Conservation (phyloP, 192 early-diverging fungal species). For the Globomyces pollinis-pini region DNA sequence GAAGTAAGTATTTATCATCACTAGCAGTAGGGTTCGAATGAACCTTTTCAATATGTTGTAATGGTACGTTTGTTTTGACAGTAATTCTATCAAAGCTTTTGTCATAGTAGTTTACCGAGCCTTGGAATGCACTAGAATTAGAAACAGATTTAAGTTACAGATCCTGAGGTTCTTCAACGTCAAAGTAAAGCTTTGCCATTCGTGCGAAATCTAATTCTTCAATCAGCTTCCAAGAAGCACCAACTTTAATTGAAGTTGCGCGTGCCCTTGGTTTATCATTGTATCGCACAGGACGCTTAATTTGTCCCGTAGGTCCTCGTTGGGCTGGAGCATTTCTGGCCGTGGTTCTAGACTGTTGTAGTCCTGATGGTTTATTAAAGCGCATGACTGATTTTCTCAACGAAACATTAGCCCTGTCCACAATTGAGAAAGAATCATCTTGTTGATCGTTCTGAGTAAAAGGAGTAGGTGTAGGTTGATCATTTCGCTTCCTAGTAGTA, state of each 20-base stretch:
- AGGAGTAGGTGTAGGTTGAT: constrained; percentile 6
- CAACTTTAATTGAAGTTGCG: constrained; percentile 79
- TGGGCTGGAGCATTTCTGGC: not conserved
- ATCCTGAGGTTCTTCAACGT: constrained; percentile 68
- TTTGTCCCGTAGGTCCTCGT: not conserved
- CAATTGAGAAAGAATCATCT: constrained; percentile 96
- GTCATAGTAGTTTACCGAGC: constrained; percentile 67
- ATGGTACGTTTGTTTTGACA: constrained; percentile 67
- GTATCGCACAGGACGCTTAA: not conserved
- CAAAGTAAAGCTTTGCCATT: constrained; percentile 73
- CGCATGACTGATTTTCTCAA: constrained; percentile 42
- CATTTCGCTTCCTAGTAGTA: constrained; percentile 2
- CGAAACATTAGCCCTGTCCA: constrained; percentile 69
- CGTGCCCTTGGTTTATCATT: constrained; percentile 47
- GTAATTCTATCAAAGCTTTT: constrained; percentile 78
- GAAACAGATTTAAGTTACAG: constrained; percentile 48
- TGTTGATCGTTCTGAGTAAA: constrained; percentile 74
- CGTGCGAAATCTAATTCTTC: constrained; percentile 93
- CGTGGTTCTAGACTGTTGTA: not conserved
- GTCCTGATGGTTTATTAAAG: not conserved
- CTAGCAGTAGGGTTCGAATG: constrained; percentile 72
- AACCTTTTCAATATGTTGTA: constrained; percentile 59
- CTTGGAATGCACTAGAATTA: constrained; percentile 57
- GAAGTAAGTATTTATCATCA: constrained; percentile 77
- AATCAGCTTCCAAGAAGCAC: constrained; percentile 81